A percentile compares a stretch with the other conserved stretches of the same genome.
Conservation (phyloP, 2,329 filamentous ascomycete species). For the Ceratocystis cacaofunesta region DNA sequence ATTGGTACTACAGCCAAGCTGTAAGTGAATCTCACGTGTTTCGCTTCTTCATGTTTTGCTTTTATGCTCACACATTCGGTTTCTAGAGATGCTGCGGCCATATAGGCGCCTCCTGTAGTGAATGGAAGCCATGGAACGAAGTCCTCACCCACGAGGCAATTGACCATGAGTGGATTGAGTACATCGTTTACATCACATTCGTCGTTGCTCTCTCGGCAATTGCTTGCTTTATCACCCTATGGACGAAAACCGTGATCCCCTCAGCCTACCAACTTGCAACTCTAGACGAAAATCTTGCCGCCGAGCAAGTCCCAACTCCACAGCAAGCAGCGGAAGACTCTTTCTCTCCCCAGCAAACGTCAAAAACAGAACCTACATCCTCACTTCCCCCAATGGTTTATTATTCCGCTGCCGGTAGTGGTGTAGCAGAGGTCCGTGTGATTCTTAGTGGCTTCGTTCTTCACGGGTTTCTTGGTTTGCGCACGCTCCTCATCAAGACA, state of each 20-base stretch:
- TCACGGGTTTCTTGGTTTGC: conserved; percentile 83
- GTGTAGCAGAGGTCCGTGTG: conserved; percentile 92
- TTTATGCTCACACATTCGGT: not conserved
- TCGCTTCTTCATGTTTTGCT: conserved; percentile 14
- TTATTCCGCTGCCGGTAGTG: conserved; percentile 89
- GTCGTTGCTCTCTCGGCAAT: conserved; percentile 55
- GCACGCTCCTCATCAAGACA: conserved; percentile 76
- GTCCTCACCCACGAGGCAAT: conserved; percentile 31
- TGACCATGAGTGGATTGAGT: conserved; percentile 54
- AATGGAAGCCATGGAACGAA: conserved; percentile 43
- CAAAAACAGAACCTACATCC: conserved; percentile 27
- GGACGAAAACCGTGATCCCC: conserved; percentile 87
- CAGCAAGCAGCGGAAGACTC: conserved; percentile 28
- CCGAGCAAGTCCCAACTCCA: conserved; percentile 33
- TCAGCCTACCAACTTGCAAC: conserved; percentile 77
- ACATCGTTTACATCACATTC: conserved; percentile 55
- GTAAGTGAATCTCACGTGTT: conserved; percentile 24
- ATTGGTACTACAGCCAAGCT: conserved; percentile 63
- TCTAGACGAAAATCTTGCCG: conserved; percentile 81
- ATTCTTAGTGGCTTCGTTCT: conserved; percentile 96
- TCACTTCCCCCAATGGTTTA: conserved; percentile 65
- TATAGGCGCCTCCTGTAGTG: conserved; percentile 39
- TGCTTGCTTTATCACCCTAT: conserved; percentile 67
- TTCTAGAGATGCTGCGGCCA: conserved; percentile 33
- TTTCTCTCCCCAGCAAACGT: conserved; percentile 15